Conservation (phyloP, 306 rosid genomes). For the Clitoria ternatea region DNA sequence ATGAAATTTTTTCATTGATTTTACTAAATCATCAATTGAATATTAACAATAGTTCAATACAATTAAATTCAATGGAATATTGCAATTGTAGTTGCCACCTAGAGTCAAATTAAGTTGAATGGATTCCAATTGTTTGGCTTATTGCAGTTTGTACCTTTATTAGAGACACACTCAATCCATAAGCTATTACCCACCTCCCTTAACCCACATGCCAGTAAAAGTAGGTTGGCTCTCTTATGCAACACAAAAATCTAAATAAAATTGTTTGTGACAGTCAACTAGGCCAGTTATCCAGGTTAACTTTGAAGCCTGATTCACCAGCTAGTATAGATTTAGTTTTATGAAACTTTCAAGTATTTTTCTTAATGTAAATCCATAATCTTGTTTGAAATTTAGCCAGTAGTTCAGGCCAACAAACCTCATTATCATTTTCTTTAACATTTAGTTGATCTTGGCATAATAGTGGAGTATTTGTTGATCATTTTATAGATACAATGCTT, state of each 20-base stretch:
- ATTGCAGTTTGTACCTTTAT: not conserved
- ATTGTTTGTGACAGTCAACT: not conserved
- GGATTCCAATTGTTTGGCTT: constrained; percentile 3
- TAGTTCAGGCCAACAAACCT: constrained; percentile 8
- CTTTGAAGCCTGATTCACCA: not conserved
- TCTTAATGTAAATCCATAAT: not conserved
- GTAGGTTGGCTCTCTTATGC: not conserved
- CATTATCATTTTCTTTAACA: not conserved
- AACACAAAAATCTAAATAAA: not conserved
- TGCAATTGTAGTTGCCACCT: not conserved
- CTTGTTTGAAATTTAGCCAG: not conserved
- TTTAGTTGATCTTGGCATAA: constrained; percentile 4
- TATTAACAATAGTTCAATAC: not conserved
- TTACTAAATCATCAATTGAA: constrained; percentile 11
- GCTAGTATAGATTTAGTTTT: not conserved
- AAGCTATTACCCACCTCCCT: not conserved
- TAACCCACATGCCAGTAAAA: not conserved
- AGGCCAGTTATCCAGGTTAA: not conserved
- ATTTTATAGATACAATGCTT: not conserved
- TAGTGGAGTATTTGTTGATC: not conserved
- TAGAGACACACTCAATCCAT: not conserved
- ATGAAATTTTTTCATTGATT: not conserved
- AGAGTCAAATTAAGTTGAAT: constrained; percentile 3
- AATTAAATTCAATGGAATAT: not conserved
- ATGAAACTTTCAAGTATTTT: not conserved